These are phyloP conservation scores for Penicillium verrucosum DNA, from an alignment of 2,329 filamentous ascomycete genomes.

Conservation along the genomic window DNA sequence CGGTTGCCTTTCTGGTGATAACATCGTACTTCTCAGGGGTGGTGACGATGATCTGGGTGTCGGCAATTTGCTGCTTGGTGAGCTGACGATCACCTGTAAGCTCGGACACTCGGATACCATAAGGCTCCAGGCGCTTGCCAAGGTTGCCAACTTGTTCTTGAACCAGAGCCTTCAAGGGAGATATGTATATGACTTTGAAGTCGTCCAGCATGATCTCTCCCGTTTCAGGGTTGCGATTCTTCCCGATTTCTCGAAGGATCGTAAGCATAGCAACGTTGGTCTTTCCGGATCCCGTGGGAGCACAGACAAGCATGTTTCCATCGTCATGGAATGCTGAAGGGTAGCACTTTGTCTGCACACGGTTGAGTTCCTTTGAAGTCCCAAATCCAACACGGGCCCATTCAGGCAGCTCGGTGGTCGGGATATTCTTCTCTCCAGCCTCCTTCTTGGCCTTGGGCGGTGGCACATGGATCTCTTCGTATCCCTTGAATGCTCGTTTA, in stretches of 20 bases:
- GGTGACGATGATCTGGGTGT: slow-evolving; percentile 97
- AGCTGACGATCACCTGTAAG: slow-evolving; percentile 96
- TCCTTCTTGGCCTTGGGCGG: slow-evolving; percentile 84
- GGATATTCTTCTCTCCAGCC: slow-evolving; percentile 74
- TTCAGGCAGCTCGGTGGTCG: slow-evolving; percentile 82
- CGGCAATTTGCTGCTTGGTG: slow-evolving; percentile 96
- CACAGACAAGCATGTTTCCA: slow-evolving; percentile 96
- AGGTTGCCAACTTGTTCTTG: slow-evolving; percentile 99
- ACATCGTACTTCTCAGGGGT: slow-evolving; percentile 99
- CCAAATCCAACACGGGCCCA: slow-evolving; percentile 89
- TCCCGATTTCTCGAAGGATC: slow-evolving; percentile 93
- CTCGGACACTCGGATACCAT: slow-evolving; percentile 90
- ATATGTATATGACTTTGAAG: slow-evolving; percentile 98
- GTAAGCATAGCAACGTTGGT: slow-evolving; percentile 98
- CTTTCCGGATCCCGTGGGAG: slow-evolving; percentile 94
- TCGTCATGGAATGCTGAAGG: slow-evolving; percentile 88
- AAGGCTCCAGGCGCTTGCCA: slow-evolving; percentile 82
- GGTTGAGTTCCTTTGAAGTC: slow-evolving; percentile 81
- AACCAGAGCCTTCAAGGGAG: slow-evolving; percentile 89
- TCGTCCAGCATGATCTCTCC: slow-evolving; percentile 94
- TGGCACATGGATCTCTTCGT: slow-evolving; percentile 97
- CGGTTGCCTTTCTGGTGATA: slow-evolving; percentile 95
- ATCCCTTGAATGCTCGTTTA: slow-evolving; percentile 94
- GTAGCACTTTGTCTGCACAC: slow-evolving; percentile 92
- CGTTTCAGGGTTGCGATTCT: slow-evolving; percentile 81